A percentile compares a stretch with the other conserved stretches of the same genome.
Evolutionary conservation across 768 basidiomycete species (phyloP).

Genomic region (Agrocybe praecox): DNA sequence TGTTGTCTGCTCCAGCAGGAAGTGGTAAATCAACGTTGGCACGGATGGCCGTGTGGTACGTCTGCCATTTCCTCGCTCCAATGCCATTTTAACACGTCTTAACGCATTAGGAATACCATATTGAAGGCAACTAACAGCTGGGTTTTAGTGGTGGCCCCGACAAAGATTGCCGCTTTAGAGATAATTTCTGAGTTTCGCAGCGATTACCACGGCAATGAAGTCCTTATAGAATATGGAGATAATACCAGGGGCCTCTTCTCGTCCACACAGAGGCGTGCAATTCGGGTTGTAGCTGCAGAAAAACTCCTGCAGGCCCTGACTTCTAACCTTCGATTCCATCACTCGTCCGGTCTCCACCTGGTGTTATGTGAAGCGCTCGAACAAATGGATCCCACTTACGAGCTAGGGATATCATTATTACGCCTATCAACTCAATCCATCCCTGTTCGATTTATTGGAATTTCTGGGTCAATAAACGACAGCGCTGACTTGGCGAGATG

Average conservation of each 20-base stretch:
- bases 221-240: slow-evolving; percentile 37
- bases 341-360: slow-evolving; percentile 52
- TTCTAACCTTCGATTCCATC: slow-evolving; percentile 23
- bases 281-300: slow-evolving; percentile 60
- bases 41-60: slow-evolving; percentile 74
- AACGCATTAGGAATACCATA: slow-evolving; percentile 54
- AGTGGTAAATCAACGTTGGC: slow-evolving; percentile 81
- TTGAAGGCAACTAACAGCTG: slow-evolving; percentile 45
- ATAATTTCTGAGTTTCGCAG: slow-evolving; percentile 53
- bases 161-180: slow-evolving; percentile 57
- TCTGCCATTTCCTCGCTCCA: slow-evolving; percentile 1
- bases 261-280: slow-evolving; percentile 39
- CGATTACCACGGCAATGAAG: slow-evolving; percentile 35
- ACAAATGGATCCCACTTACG: slow-evolving; percentile 78
- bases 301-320: slow-evolving; percentile 49
- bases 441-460: slow-evolving; percentile 74
- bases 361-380: slow-evolving; percentile 88
- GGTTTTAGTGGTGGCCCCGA: slow-evolving; percentile 67
- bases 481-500: slow-evolving; percentile 80
- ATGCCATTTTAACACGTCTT: not conserved
- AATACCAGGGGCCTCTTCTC: slow-evolving; percentile 23
- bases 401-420: slow-evolving; percentile 77
- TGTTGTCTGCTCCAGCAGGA: slow-evolving; percentile 79
- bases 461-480: slow-evolving; percentile 80
- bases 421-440: slow-evolving; percentile 62